phyloP scores from a whole-genome alignment of 176 grass and related monocot species.

The Puccinellia tenuiflora region DNA sequence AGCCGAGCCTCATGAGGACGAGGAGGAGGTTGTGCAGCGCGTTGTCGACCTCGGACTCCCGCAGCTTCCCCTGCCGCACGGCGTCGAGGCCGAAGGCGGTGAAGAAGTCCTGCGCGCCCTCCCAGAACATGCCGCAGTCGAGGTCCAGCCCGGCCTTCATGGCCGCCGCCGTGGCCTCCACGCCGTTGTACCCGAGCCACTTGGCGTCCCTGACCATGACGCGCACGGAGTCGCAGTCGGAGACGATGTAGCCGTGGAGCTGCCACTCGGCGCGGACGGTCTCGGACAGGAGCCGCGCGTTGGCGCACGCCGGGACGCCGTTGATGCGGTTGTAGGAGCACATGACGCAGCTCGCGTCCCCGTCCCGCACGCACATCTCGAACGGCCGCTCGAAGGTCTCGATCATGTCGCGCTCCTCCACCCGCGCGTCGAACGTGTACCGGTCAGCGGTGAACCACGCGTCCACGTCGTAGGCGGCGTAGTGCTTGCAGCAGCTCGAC shows the following conservation, averaged over 20 bases:
- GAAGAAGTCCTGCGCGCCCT: conserved; percentile 39
- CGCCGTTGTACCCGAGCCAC: conserved; percentile 35
- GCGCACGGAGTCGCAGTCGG: conserved; percentile 65
- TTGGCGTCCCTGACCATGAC: conserved; percentile 41
- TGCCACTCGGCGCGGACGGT: conserved; percentile 47
- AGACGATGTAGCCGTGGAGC: conserved; percentile 71
- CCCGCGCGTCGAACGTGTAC: conserved; percentile 44
- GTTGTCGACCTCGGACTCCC: conserved; percentile 53
- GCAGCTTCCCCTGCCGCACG: conserved; percentile 41
- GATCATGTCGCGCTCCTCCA: conserved; percentile 50
- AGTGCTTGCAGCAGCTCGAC: conserved; percentile 81
- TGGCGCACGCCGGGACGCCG: conserved; percentile 47
- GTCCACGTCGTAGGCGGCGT: conserved; percentile 63
- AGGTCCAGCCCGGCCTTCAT: conserved; percentile 53
- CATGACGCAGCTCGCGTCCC: conserved; percentile 68
- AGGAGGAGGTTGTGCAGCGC: conserved; percentile 52
- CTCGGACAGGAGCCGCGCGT: conserved; percentile 38
- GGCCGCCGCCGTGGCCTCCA: conserved; percentile 32
- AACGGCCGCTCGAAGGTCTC: conserved; percentile 65
- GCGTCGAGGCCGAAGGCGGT: conserved; percentile 37
- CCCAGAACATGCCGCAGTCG: conserved; percentile 54
- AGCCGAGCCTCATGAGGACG: conserved; percentile 62
- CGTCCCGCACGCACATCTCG: conserved; percentile 47
- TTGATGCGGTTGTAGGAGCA: conserved; percentile 81
- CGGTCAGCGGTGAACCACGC: conserved; percentile 36